Evolutionary conservation across 176 grass and related monocot genomes (phyloP).

Genomic region (Puccinellia tenuiflora): DNA sequence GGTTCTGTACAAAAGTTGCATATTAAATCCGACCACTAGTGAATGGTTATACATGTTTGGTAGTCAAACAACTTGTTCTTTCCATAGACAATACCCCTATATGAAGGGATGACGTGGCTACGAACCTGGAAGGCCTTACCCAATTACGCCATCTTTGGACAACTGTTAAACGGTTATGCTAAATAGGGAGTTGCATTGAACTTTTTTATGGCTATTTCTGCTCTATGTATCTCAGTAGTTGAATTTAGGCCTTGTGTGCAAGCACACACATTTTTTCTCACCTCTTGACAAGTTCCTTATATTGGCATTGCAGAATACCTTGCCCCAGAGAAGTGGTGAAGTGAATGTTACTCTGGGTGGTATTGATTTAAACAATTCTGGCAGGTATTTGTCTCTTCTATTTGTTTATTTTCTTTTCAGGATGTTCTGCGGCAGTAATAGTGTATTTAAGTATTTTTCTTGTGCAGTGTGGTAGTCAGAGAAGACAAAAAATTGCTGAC

Average conservation of each 20-base stretch:
- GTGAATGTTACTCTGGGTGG: conserved; percentile 91
- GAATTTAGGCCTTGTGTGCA: conserved; percentile 10
- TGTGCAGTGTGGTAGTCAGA: conserved; percentile 91
- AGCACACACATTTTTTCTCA: conserved; percentile 10
- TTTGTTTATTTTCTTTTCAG: not conserved
- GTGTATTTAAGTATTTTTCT: conserved; percentile 10
- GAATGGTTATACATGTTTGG: not conserved
- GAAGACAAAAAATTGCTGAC: conserved; percentile 97
- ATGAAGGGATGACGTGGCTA: too few species aligned
- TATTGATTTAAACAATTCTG: conserved; percentile 99
- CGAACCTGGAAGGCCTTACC: too few species aligned
- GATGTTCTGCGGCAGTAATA: not conserved
- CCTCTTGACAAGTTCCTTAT: conserved; percentile 23
- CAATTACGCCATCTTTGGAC: too few species aligned
- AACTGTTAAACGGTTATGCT: not conserved
- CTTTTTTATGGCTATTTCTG: not conserved
- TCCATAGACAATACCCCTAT: not conserved
- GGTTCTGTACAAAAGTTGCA: not conserved
- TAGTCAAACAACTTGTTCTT: conserved; percentile 16
- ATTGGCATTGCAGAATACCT: conserved; percentile 57
- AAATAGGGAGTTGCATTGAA: conserved; percentile 7
- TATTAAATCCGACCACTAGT: not conserved
- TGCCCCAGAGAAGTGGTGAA: conserved; percentile 92
- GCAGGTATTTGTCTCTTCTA: conserved; percentile 63
- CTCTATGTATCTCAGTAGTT: not conserved